Percentiles rank a stretch among this genome's conserved stretches.
Evolutionary conservation across 78 protist species (phyloP).

Genomic region (Dictyostelium purpureum): DNA sequence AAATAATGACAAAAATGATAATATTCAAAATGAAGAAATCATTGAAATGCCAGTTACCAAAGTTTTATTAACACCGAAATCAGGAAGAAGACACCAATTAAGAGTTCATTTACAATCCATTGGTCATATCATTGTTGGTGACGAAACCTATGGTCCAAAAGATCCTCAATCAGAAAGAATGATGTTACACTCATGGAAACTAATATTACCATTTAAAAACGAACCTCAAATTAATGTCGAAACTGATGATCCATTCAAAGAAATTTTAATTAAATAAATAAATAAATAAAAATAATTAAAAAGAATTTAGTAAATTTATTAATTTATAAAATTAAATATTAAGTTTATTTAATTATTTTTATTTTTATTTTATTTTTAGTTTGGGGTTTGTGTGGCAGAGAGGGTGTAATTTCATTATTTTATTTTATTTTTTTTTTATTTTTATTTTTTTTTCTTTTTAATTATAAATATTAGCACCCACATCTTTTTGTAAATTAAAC

Average conservation of each 20-base stretch:
- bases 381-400: background rate
- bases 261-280: too few relatives aligned
- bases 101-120: slow-evolving; percentile 21
- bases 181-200: slow-evolving; percentile 74
- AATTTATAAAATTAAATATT: background rate
- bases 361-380: background rate
- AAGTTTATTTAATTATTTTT: background rate
- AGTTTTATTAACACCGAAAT: slow-evolving; percentile 7
- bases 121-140: slow-evolving; percentile 51
- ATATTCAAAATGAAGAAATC: too few relatives aligned
- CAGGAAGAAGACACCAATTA: slow-evolving; percentile 61
- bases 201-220: slow-evolving; percentile 12
- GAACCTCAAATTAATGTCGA: background rate
- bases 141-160: slow-evolving; percentile 55
- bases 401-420: background rate
- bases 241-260: slow-evolving; percentile 2
- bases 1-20: background rate
- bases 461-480: too few relatives aligned
- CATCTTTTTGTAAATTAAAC: too few relatives aligned
- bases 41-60: slow-evolving; percentile 6
- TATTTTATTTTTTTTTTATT: too few relatives aligned
- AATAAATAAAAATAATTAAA: background rate
- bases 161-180: background rate
- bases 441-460: too few relatives aligned
- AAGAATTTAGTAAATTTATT: background rate